phyloP scores from a whole-genome alignment of 2,329 filamentous ascomycete species.

The Diaporthe ampelina region DNA sequence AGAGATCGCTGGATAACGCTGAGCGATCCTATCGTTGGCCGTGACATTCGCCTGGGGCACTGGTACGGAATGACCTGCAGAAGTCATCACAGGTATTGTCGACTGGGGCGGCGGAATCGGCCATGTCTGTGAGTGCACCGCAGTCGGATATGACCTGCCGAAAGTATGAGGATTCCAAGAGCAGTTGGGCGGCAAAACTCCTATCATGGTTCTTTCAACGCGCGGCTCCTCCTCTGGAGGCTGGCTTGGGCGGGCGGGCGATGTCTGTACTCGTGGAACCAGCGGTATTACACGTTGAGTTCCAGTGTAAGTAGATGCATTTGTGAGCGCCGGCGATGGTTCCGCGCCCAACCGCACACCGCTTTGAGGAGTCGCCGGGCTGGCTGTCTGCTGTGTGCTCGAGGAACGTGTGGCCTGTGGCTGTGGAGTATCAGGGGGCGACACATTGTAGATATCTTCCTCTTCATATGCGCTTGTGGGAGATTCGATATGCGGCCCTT shows the following conservation, averaged over 20 bases:
- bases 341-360: conserved; percentile 26
- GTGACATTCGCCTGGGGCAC: conserved; percentile 53
- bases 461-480: conserved; percentile 42
- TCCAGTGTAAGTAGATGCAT: conserved; percentile 40
- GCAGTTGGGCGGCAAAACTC: conserved; percentile 32
- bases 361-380: conserved; percentile 28
- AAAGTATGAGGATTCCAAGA: conserved; percentile 43
- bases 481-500: conserved; percentile 20
- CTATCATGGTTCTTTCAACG: conserved; percentile 26
- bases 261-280: conserved; percentile 44
- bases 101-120: conserved; percentile 53
- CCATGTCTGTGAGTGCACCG: conserved; percentile 59
- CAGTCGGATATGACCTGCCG: conserved; percentile 47
- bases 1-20: conserved; percentile 55
- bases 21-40: conserved; percentile 51
- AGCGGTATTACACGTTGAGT: conserved; percentile 41
- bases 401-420: conserved; percentile 38
- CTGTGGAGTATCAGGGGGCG: conserved; percentile 59
- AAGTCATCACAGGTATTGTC: conserved; percentile 41
- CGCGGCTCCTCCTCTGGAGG: conserved; percentile 43
- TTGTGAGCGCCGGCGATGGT: conserved; percentile 30
- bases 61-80: conserved; percentile 57
- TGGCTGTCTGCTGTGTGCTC: conserved; percentile 41
- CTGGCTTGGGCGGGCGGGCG: conserved; percentile 39
- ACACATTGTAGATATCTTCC: conserved; percentile 63